Conservation (phyloP, 345 rosid genomes). For the Brassica napus region Da-Ae NC_063440.1:13259001-13259500, state of each 20-base stretch:
- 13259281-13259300: constrained; percentile 64
- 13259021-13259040: constrained; percentile 19
- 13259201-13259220: constrained; percentile 34
- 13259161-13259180: constrained; percentile 44
- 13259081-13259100: neutral
- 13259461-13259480: neutral
- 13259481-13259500: constrained; percentile 37
- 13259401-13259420: constrained; percentile 22
- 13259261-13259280: constrained; percentile 37
- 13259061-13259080: constrained; percentile 27
- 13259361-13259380: constrained; percentile 69
- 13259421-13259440: constrained; percentile 20
- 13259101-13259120: neutral
- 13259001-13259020: constrained; percentile 41
- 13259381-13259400: constrained; percentile 47
- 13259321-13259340: constrained; percentile 61
- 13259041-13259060: constrained; percentile 34
- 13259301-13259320: constrained; percentile 68
- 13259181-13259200: constrained; percentile 48
- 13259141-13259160: neutral
- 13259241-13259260: constrained; percentile 25
- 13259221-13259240: constrained; percentile 49
- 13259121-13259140: neutral
- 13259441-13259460: constrained; percentile 64
- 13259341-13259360: constrained; percentile 38